Base-by-base conservation (phyloP, 352 stramenopile genomes). In the Pythium folliculosum region DNA sequence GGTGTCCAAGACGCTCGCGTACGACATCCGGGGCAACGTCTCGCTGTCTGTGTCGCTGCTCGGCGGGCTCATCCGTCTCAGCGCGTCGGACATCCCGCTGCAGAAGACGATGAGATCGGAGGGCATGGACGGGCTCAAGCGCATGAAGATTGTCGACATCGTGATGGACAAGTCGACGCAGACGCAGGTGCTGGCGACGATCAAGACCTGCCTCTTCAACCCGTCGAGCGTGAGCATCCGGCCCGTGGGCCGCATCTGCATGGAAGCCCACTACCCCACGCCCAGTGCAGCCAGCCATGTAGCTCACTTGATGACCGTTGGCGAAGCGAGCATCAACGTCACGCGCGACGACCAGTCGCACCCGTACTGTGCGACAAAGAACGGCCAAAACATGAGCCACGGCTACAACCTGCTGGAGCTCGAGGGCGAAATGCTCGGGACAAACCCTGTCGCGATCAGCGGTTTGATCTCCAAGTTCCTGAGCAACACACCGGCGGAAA, bases 131-230 rank as follows among this genome's bases (percentile, higher is more conserved):
- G 83, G 82, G 16, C 74, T 94, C 49, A 72, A 72, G 63, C 71
- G 75, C 51, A 88, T 94, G 83, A 71, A 79, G 45, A 91, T 94
- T 51, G 71, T 58, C 3, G 70, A 72, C 12, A 78, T 92, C 23
- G 69, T 87, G 35, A 89, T 94, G 86, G 72, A 61, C 17, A 53
- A 81, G 30, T 94, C 86, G 25, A 94, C 83, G 5, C 60, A 77
- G 30, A 71, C 77, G 47, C 64, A 85, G 32, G 83, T 91, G 55
- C n/a, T 88, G 38, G 76, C 82, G 14, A 80, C 59, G 5, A 92
- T 94, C 76, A 88, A 86, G 64, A 89, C 86, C n/a, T 94, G 86
- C 60, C 65, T 94, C n/a, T 79, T 75, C 30, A 94, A 94, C 40
- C 86, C 86, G n/a, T 94, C 86, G n/a, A 72, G 81, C 40, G 84